A percentile compares a stretch with the other conserved stretches of the same genome.
Conservation (phyloP, 2,329 filamentous ascomycete species). For the Didymella pomorum region DNA sequence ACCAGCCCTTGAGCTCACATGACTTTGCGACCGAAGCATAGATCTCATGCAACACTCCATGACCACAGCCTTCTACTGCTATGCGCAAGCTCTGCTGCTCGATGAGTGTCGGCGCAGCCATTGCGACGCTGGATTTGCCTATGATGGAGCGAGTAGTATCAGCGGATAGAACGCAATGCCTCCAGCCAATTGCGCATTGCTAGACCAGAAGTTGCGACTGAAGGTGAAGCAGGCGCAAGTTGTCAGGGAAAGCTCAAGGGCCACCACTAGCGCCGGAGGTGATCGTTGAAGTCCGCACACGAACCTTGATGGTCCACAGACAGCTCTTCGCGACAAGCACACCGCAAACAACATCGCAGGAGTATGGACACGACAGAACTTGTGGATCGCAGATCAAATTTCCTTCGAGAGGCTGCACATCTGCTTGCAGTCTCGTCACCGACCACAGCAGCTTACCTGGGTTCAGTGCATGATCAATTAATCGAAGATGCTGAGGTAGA, state of each 20-base stretch:
- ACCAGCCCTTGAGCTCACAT: slow-evolving; percentile 76
- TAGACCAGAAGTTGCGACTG: slow-evolving; percentile 3
- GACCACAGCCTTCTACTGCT: slow-evolving; percentile 89
- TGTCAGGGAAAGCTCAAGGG: slow-evolving; percentile 19
- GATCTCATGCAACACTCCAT: slow-evolving; percentile 90
- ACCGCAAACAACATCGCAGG: slow-evolving; percentile 15
- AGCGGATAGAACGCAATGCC: not conserved
- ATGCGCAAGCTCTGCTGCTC: slow-evolving; percentile 65
- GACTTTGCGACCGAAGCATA: slow-evolving; percentile 79
- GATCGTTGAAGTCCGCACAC: slow-evolving; percentile 9
- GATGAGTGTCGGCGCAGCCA: slow-evolving; percentile 39
- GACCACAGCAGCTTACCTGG: slow-evolving; percentile 43
- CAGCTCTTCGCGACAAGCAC: slow-evolving; percentile 20
- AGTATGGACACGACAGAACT: slow-evolving; percentile 32
- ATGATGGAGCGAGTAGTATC: not conserved
- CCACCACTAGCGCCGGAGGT: slow-evolving; percentile 38
- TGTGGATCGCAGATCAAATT: slow-evolving; percentile 36
- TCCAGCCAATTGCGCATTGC: not conserved
- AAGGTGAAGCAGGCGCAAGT: slow-evolving; percentile 3
- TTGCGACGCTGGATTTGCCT: slow-evolving; percentile 11
- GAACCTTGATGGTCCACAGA: slow-evolving; percentile 23
- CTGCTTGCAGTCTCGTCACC: slow-evolving; percentile 45
- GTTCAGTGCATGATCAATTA: slow-evolving; percentile 39
- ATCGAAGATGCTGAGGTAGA: slow-evolving; percentile 40
- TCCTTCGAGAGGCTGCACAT: slow-evolving; percentile 47